Percentiles rank a stretch among this genome's conserved stretches.
phyloP scores from a whole-genome alignment of 2,329 filamentous ascomycete species.

The Aspergillaceae sp. region DNA sequence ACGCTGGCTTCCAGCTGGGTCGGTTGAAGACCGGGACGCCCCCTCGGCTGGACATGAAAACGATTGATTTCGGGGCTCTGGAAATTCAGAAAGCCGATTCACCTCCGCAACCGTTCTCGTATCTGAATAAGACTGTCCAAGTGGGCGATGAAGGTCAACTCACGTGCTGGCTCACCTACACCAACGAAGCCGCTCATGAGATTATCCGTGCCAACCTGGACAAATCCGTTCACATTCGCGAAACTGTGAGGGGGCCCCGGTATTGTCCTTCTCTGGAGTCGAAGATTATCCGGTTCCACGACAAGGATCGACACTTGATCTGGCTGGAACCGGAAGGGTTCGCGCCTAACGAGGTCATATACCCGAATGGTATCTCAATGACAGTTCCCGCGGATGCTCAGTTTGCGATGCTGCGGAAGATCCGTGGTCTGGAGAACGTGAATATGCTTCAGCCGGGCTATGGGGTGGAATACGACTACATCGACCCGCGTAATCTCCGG shows the following conservation, averaged over 20 bases:
- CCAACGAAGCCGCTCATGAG: constrained; percentile 72
- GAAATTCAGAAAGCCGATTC: constrained; percentile 73
- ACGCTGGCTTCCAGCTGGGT: constrained; percentile 82
- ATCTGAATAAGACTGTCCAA: constrained; percentile 67
- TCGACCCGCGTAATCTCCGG: constrained; percentile 80
- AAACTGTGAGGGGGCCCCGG: constrained; percentile 85
- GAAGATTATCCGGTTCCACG: constrained; percentile 79
- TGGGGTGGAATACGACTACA: constrained; percentile 97
- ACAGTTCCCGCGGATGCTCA: constrained; percentile 86
- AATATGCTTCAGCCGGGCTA: constrained; percentile 92
- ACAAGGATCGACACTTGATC: constrained; percentile 75
- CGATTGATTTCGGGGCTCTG: constrained; percentile 68
- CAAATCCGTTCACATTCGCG: constrained; percentile 91
- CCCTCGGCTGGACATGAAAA: constrained; percentile 70
- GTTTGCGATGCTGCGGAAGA: constrained; percentile 72
- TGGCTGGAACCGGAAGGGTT: constrained; percentile 98
- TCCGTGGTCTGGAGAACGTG: constrained; percentile 79
- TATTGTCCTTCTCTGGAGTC: constrained; percentile 95
- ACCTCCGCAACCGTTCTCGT: constrained; percentile 84
- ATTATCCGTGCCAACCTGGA: constrained; percentile 84
- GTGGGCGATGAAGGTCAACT: constrained; percentile 65
- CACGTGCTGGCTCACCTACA: constrained; percentile 78
- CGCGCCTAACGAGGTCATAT: constrained; percentile 70
- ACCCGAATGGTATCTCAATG: constrained; percentile 96
- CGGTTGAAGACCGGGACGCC: constrained; percentile 94